Evolutionary conservation across 345 rosid species (phyloP).

Genomic region (Citrus cavaleriei): DNA sequence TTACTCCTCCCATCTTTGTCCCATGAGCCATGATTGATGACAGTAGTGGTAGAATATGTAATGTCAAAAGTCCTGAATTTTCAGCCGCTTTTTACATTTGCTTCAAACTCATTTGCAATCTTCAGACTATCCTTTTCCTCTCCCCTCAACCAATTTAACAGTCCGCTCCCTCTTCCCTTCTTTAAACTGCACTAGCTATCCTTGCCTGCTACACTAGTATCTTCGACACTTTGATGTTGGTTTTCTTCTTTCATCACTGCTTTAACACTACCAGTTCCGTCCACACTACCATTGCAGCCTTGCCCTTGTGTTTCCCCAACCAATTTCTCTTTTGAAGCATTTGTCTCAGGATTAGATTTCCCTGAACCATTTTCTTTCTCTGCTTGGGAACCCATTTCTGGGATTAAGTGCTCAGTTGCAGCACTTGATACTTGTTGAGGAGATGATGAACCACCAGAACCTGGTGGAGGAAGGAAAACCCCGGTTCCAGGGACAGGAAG

Average conservation of each 20-base stretch:
- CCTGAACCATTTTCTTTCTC: conserved; percentile 32
- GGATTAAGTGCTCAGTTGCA: conserved; percentile 19
- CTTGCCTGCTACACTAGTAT: conserved; percentile 13
- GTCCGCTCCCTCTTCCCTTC: conserved; percentile 12
- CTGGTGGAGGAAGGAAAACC: conserved; percentile 86
- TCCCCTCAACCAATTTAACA: not conserved
- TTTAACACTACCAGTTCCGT: conserved; percentile 15
- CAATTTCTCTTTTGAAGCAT: conserved; percentile 19
- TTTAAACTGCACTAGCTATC: conserved; percentile 31
- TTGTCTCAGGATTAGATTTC: conserved; percentile 14
- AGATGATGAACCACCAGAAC: conserved; percentile 42
- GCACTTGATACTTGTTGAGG: conserved; percentile 21
- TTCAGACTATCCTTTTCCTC: conserved; percentile 26
- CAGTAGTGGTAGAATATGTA: conserved; percentile 6
- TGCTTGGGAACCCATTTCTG: conserved; percentile 15
- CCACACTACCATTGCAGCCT: conserved; percentile 38
- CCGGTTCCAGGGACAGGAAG: conserved; percentile 84
- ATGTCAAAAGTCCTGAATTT: conserved; percentile 20
- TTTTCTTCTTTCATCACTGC: conserved; percentile 28
- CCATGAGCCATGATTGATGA: not conserved
- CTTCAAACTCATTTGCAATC: conserved; percentile 39
- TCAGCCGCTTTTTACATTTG: conserved; percentile 62
- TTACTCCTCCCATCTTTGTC: conserved; percentile 20
- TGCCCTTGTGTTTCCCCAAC: conserved; percentile 24
- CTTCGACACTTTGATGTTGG: conserved; percentile 22